phyloP scores from a whole-genome alignment of 1,284 basidiomycete genomes.

The Irpex lacteus region DNA sequence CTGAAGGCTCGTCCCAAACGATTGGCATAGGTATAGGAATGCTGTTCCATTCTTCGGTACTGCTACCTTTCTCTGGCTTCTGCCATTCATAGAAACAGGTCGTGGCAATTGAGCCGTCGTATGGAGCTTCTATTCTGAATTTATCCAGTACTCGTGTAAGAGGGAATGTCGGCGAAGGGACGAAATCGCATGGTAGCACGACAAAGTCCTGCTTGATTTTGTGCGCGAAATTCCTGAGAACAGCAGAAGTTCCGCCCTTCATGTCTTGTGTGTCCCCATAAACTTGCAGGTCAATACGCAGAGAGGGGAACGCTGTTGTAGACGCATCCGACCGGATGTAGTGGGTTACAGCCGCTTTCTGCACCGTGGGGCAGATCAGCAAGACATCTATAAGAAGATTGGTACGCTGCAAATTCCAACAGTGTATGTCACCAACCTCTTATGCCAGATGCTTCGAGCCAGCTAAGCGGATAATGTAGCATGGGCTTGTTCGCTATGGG shows the following conservation, averaged over 20 bases:
- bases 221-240: conserved; percentile 66
- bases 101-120: conserved; percentile 71
- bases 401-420: conserved; percentile 10
- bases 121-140: conserved; percentile 69
- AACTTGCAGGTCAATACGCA: conserved; percentile 72
- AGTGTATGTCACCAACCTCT: conserved; percentile 49
- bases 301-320: conserved; percentile 52
- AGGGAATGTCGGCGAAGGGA: conserved; percentile 71
- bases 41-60: conserved; percentile 65
- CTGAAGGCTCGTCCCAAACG: conserved; percentile 61
- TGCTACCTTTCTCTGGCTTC: conserved; percentile 51
- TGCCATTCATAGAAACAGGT: conserved; percentile 71
- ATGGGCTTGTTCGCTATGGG: conserved; percentile 87
- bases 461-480: conserved; percentile 80
- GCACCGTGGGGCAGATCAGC: conserved; percentile 77
- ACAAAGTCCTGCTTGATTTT: conserved; percentile 83
- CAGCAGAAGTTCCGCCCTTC: conserved; percentile 63
- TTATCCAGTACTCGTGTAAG: conserved; percentile 75
- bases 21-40: conserved; percentile 45
- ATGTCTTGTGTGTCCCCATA: conserved; percentile 70
- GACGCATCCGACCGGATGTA: conserved; percentile 72
- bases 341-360: conserved; percentile 74
- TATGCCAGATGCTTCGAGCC: conserved; percentile 86
- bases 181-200: conserved; percentile 88
- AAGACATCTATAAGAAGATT: conserved; percentile 63